Percentiles rank a stretch among this genome's conserved stretches.
phyloP scores from a whole-genome alignment of 495 filamentous ascomycete genomes.

The Durotheca rogersii region DNA sequence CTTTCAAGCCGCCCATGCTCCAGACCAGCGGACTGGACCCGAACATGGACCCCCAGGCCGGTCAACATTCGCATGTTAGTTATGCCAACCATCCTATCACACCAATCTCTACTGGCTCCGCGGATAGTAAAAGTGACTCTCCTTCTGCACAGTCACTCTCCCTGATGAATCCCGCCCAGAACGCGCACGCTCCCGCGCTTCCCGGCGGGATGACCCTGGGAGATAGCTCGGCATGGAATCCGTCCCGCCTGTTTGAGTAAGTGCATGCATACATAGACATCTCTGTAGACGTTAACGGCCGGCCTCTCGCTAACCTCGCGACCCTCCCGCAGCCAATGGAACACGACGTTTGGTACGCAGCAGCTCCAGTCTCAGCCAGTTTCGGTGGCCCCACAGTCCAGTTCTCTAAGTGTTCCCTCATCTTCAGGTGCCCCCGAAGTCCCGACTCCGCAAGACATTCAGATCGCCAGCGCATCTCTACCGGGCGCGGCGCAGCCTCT shows the following conservation, averaged over 20 bases:
- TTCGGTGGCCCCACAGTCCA: slow-evolving; percentile 41
- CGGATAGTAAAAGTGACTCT: slow-evolving; percentile 79
- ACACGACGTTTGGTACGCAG: slow-evolving; percentile 80
- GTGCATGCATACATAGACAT: slow-evolving; percentile 35
- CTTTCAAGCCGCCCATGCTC: slow-evolving; percentile 43
- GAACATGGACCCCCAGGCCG: slow-evolving; percentile 46
- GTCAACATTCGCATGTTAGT: slow-evolving; percentile 67
- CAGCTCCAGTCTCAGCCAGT: slow-evolving; percentile 46
- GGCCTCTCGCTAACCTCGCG: slow-evolving; percentile 31
- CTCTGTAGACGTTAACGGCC: background rate
- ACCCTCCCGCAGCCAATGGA: slow-evolving; percentile 75
- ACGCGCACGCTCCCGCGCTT: slow-evolving; percentile 44
- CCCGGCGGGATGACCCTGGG: slow-evolving; percentile 58
- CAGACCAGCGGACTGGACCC: slow-evolving; percentile 46
- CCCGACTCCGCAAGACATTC: slow-evolving; percentile 52
- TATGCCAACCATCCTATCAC: slow-evolving; percentile 76
- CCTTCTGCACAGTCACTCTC: slow-evolving; percentile 74
- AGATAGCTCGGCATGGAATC: slow-evolving; percentile 82
- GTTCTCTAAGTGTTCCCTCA: slow-evolving; percentile 44
- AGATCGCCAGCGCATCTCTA: slow-evolving; percentile 49
- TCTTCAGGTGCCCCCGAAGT: slow-evolving; percentile 53
- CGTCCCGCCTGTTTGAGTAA: slow-evolving; percentile 90
- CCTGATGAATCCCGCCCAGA: slow-evolving; percentile 66
- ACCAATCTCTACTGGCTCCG: slow-evolving; percentile 72
- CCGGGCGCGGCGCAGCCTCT: slow-evolving; percentile 56